Evolutionary conservation across 176 grass and related monocot genomes (phyloP).

Genomic region (Carex scoparia): DNA sequence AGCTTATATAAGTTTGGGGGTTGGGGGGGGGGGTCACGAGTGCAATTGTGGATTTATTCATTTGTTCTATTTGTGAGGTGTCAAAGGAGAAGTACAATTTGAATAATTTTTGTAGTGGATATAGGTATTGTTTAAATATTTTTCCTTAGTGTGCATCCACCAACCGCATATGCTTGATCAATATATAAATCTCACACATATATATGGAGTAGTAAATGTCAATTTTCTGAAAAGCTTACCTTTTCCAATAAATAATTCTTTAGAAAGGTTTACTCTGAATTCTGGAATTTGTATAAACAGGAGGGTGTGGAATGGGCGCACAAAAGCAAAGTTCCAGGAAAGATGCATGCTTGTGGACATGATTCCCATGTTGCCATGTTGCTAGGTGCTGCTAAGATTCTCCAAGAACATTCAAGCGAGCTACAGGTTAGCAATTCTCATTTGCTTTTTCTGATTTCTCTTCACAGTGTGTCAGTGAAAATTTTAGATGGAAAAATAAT

Average conservation of each 20-base stretch:
- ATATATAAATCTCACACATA: background rate
- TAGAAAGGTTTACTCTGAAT: slow-evolving; percentile 26
- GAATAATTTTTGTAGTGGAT: background rate
- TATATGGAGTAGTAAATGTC: background rate
- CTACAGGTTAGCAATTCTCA: slow-evolving; percentile 44
- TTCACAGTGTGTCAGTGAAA: background rate
- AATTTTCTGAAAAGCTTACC: background rate
- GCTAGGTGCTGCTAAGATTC: slow-evolving; percentile 90
- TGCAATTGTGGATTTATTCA: background rate
- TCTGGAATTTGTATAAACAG: slow-evolving; percentile 32
- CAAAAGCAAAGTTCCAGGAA: slow-evolving; percentile 91
- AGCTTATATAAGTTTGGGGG: background rate
- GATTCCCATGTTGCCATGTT: slow-evolving; percentile 86
- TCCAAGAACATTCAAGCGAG: slow-evolving; percentile 73
- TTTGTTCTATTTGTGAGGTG: background rate
- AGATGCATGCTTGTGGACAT: slow-evolving; percentile 98
- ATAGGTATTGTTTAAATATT: background rate
- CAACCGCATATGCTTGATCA: background rate
- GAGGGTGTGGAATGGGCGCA: slow-evolving; percentile 95
- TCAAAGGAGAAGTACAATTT: background rate
- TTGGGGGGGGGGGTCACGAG: background rate
- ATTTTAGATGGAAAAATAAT: background rate
- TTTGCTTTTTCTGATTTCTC: background rate
- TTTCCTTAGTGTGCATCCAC: background rate
- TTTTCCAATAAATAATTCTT: background rate